Base-by-base conservation (phyloP, 2,329 filamentous ascomycete species). In the Coleophoma crateriformis region DNA sequence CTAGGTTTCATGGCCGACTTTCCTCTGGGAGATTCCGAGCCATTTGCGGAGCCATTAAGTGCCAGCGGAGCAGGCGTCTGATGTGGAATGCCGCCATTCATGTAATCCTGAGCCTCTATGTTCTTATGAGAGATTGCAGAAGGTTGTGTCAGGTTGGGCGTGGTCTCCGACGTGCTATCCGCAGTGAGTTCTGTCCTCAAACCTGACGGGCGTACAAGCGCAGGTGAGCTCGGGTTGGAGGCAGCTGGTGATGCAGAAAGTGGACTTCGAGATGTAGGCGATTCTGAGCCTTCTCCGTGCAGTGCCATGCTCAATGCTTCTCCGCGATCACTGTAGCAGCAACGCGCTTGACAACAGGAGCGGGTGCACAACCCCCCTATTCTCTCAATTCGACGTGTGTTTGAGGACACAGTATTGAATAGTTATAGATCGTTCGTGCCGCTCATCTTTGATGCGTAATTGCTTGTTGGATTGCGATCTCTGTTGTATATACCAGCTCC, bases 231-330 rank as follows among this genome's bases (percentile, higher is more conserved):
- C 22, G 50, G 45, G 44, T 50, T 56, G 39, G 57, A 52, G 19
- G 57, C 48, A 20, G 50, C 35, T 14, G 63, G 60, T 19, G 63
- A 62, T 44, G 54, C 50, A 33, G 58, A 56, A 27, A 54, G 55
- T 45, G 64, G 60, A 52, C 50, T 67, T 54, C 50, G 61, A 32
- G 66, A 63, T 60, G 61, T 65, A 19, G 70, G 68, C 38, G 68
- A 68, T 39, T 65, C 51, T 12, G 67, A 67, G 46, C 63, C 64
- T 55, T 67, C 62, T 49, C 50, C 52, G 50, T 44, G 57, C 45
- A 56, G 53, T 51, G 53, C 55, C 62, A 65, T 64, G 42, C 42
- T 56, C 45, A 39, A 22, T 42, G 39, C 27, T 41, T 41, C 39
- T 41, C 39, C 17, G 39, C 19, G 39, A 17, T 41, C 14, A 41